Evolutionary conservation across 257 asterid species (phyloP).

Genomic region (Solanum clarkiae): DNA sequence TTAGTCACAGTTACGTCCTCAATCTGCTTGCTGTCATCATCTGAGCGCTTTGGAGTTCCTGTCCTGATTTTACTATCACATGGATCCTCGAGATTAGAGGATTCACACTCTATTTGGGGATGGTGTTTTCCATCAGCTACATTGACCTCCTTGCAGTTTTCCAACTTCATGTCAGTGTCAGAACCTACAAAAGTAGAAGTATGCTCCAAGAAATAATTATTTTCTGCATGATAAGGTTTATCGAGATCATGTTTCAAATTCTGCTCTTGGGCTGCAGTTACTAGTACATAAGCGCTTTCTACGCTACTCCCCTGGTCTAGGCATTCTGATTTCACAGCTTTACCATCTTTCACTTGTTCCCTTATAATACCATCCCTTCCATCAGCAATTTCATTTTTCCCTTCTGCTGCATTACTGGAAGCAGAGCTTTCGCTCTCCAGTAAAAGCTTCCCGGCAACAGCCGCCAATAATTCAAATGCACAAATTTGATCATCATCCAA

Average conservation of each 20-base stretch:
- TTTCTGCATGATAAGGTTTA: slow-evolving; percentile 23
- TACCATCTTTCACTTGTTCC: slow-evolving; percentile 22
- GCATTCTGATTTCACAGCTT: slow-evolving; percentile 42
- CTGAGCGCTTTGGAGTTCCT: slow-evolving; percentile 16
- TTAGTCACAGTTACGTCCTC: slow-evolving; percentile 35
- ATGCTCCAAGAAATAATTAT: slow-evolving; percentile 32
- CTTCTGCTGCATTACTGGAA: slow-evolving; percentile 60
- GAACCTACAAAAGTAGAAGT: slow-evolving; percentile 24
- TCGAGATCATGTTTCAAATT: slow-evolving; percentile 20
- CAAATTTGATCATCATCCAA: slow-evolving; percentile 54
- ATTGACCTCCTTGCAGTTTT: slow-evolving; percentile 11
- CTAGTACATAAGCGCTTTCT: slow-evolving; percentile 55
- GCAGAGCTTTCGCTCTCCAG: slow-evolving; percentile 90
- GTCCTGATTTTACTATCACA: slow-evolving; percentile 19
- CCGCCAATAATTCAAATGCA: slow-evolving; percentile 92
- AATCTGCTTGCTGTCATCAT: background rate
- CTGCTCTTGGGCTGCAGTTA: slow-evolving; percentile 19
- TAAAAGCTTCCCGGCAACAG: slow-evolving; percentile 85
- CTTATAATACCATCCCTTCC: slow-evolving; percentile 15
- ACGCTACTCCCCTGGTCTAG: slow-evolving; percentile 75
- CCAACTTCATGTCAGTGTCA: slow-evolving; percentile 30
- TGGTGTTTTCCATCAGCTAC: slow-evolving; percentile 10
- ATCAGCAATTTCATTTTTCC: slow-evolving; percentile 18
- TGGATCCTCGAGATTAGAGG: background rate
- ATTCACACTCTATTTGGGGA: slow-evolving; percentile 10